phyloP scores from a whole-genome alignment of 257 asterid species.

The Ocimum tenuiflorum region DNA sequence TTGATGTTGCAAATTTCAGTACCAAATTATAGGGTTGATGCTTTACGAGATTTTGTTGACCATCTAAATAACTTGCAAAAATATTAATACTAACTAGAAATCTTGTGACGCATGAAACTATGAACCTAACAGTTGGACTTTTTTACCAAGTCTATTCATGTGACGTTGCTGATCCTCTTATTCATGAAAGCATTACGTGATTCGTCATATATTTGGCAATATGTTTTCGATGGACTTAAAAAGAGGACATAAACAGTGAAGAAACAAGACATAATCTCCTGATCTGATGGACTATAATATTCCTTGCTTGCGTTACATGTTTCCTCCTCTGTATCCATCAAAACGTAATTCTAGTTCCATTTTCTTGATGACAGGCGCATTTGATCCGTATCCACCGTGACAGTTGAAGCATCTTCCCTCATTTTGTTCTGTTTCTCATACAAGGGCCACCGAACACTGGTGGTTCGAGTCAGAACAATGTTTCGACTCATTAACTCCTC shows the following conservation, averaged over 20 bases:
- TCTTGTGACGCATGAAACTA: too few relatives aligned
- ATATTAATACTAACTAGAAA: too few relatives aligned
- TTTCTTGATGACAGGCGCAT: slow-evolving; percentile 37
- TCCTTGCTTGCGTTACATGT: background rate
- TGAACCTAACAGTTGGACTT: too few relatives aligned
- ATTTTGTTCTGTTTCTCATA: background rate
- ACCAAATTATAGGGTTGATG: background rate
- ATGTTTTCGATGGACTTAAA: background rate
- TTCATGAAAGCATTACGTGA: too few relatives aligned
- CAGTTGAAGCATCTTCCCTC: background rate
- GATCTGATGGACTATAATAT: background rate
- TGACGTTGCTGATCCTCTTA: background rate
- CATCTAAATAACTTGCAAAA: background rate
- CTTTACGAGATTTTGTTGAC: background rate
- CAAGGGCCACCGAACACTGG: background rate
- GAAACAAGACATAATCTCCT: background rate
- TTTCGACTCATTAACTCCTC: background rate
- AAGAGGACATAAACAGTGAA: background rate
- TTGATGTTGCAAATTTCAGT: too few relatives aligned
- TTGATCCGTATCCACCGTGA: slow-evolving; percentile 30
- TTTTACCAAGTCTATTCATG: background rate
- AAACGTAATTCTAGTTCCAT: slow-evolving; percentile 4
- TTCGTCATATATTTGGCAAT: background rate
- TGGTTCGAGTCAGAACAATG: background rate
- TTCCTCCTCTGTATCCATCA: background rate